A percentile compares a stretch with the other conserved stretches of the same genome.
Evolutionary conservation across 2,329 filamentous ascomycete genomes (phyloP).

Genomic region (Alternaria arborescens): DNA sequence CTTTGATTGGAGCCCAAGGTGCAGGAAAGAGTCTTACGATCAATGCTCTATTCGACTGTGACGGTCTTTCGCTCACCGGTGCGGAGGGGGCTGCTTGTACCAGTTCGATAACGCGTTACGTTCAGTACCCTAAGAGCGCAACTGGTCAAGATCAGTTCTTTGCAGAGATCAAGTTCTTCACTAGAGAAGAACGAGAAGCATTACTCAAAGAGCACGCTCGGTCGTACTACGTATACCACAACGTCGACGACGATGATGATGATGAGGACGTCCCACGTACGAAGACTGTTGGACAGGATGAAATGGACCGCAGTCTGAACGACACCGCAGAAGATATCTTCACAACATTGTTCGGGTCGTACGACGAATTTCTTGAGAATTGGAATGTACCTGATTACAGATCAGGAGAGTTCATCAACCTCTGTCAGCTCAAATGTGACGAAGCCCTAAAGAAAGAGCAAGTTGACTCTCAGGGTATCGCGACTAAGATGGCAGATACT

Average conservation of each 20-base stretch:
- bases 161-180: constrained; percentile 29
- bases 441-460: constrained; percentile 15
- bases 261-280: constrained; percentile 22
- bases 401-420: constrained; percentile 17
- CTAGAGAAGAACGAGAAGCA: constrained; percentile 14
- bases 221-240: constrained; percentile 22
- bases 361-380: constrained; percentile 17
- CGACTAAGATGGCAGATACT: not conserved
- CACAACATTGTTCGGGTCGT: constrained; percentile 22
- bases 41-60: constrained; percentile 30
- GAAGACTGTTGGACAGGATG: constrained; percentile 14
- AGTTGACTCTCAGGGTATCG: not conserved
- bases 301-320: constrained; percentile 23
- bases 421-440: constrained; percentile 28
- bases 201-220: constrained; percentile 27
- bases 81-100: constrained; percentile 33
- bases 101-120: constrained; percentile 1
- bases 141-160: constrained; percentile 21
- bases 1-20: constrained; percentile 33
- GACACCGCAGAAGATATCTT: constrained; percentile 35
- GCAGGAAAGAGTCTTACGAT: constrained; percentile 29
- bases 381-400: constrained; percentile 14
- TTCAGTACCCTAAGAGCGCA: not conserved
- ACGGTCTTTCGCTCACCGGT: constrained; percentile 31
- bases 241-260: constrained; percentile 25